A percentile compares a stretch with the other conserved stretches of the same genome.
These are phyloP conservation scores for Lomentospora prolificans DNA, from an alignment of 2,329 filamentous ascomycete genomes.

Conservation along the genomic window DNA sequence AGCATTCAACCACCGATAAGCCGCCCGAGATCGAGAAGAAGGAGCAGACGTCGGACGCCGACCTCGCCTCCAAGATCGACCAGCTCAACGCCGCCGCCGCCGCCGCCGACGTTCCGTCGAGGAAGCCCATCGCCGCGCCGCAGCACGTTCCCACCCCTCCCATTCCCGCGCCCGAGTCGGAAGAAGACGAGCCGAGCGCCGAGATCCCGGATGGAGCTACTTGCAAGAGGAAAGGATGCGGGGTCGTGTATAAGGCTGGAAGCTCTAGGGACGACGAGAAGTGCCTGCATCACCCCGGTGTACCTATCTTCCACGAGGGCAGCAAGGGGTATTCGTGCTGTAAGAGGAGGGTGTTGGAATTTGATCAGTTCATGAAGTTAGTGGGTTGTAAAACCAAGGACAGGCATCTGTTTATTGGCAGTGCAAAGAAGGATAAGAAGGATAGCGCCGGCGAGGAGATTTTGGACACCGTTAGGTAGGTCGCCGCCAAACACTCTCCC, in stretches of 20 bases:
- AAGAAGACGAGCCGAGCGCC: constrained; percentile 72
- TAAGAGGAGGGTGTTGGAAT: constrained; percentile 88
- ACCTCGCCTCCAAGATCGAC: constrained; percentile 37
- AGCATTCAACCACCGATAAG: constrained; percentile 77
- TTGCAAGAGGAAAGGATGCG: constrained; percentile 73
- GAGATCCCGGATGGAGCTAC: constrained; percentile 63
- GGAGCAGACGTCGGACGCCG: constrained; percentile 30
- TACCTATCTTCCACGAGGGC: constrained; percentile 91
- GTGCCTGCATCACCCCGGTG: constrained; percentile 83
- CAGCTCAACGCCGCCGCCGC: constrained; percentile 32
- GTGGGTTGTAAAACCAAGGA: constrained; percentile 78
- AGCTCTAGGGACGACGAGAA: constrained; percentile 56
- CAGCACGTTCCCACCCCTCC: constrained; percentile 42
- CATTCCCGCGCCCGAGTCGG: constrained; percentile 62
- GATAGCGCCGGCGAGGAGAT: constrained; percentile 55
- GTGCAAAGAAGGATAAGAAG: constrained; percentile 52
- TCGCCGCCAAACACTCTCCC: no score
- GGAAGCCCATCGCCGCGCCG: constrained; percentile 27
- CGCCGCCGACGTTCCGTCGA: constrained; percentile 28
- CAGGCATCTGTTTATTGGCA: constrained; percentile 76
- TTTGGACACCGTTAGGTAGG: constrained; percentile 64
- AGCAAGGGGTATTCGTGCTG: constrained; percentile 98
- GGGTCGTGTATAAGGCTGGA: constrained; percentile 52
- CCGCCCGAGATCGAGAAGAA: constrained; percentile 54
- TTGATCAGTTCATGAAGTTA: constrained; percentile 96